These are phyloP conservation scores for Letharia lupina DNA, from an alignment of 495 filamentous ascomycete species.

Conservation along the genomic window DNA sequence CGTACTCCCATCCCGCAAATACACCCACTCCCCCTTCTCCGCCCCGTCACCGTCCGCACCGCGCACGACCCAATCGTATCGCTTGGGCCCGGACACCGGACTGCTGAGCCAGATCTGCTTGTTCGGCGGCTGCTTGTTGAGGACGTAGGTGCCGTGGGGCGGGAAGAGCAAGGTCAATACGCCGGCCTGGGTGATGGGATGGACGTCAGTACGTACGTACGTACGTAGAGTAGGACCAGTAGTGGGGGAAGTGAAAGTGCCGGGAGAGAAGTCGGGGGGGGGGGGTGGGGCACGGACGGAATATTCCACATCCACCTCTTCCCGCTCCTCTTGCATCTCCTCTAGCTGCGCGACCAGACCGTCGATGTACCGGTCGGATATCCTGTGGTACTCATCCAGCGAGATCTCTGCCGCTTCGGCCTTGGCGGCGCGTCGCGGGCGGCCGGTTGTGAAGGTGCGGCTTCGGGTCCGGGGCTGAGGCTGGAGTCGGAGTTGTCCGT, in stretches of 20 bases:
- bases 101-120: slow-evolving; percentile 96
- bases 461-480: not conserved
- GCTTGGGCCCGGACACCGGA: slow-evolving; percentile 83
- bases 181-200: slow-evolving; percentile 52
- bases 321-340: slow-evolving; percentile 37
- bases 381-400: slow-evolving; percentile 37
- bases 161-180: slow-evolving; percentile 67
- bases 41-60: slow-evolving; percentile 58
- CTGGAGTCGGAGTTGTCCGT: not conserved
- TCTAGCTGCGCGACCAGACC: slow-evolving; percentile 40
- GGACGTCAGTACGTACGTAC: not conserved
- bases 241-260: too few relatives aligned
- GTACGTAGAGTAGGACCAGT: too few relatives aligned
- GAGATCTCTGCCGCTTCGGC: not conserved
- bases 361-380: slow-evolving; percentile 45
- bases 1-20: slow-evolving; percentile 68
- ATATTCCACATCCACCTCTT: slow-evolving; percentile 52
- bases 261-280: too few relatives aligned
- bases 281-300: slow-evolving; percentile 32
- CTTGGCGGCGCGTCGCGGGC: not conserved
- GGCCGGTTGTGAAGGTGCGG: not conserved
- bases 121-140: slow-evolving; percentile 98
- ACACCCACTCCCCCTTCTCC: slow-evolving; percentile 64
- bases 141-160: slow-evolving; percentile 66
- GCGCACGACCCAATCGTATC: slow-evolving; percentile 76